Evolutionary conservation across 805 yeast genomes (phyloP), one percentile per base, ranked within the genome.

Genomic region (Wickerhamiella sorbophila): DNA sequence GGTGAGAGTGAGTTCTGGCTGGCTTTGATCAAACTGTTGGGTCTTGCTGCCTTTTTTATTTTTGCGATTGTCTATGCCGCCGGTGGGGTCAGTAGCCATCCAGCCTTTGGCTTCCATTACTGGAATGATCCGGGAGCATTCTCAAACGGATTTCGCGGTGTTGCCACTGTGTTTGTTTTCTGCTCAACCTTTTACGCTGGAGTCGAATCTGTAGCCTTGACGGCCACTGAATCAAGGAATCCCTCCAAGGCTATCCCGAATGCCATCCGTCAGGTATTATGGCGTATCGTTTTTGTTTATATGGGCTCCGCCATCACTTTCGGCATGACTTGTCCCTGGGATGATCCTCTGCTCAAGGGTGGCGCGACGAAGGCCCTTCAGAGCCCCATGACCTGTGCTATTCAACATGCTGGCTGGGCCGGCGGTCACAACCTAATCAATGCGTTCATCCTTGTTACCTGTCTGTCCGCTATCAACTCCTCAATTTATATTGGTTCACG

Each of bases 401-500:
- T 71, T 29, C 61, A 62, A 26, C 60, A 65, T 42, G 74, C 75
- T 4, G 75, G 75, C n/a, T 69, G 74, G 73, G 53, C 59, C 29
- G 61, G 59, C n/a, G 64, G 70, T 8, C 63, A 70, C 6, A 71
- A 77, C 51, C 64, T 76, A 46, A 63, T 75, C 48, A 75, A 76
- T 48, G 75, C 84, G 0, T 70, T 80, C 51, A 70, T 79, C 47
- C 60, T 77, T 44, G 54, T 77, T 12, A 76, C 80, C 2, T 73
- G 82, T 51, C 57, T 80, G 34, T 74, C 81, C 26, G 81, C 87
- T 4, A 73, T 78, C 52, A 79, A 79, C 60, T 69, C 80, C 33
- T 72, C 80, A 29, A 73, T 79, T 40, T 79, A 74, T 57, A 69
- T 79, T 56, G 83, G 81, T 9, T 73, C 83, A 2, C 66, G 87